phyloP scores from a whole-genome alignment of 2,329 filamentous ascomycete genomes.

The Cordyceps cicadae region DNA sequence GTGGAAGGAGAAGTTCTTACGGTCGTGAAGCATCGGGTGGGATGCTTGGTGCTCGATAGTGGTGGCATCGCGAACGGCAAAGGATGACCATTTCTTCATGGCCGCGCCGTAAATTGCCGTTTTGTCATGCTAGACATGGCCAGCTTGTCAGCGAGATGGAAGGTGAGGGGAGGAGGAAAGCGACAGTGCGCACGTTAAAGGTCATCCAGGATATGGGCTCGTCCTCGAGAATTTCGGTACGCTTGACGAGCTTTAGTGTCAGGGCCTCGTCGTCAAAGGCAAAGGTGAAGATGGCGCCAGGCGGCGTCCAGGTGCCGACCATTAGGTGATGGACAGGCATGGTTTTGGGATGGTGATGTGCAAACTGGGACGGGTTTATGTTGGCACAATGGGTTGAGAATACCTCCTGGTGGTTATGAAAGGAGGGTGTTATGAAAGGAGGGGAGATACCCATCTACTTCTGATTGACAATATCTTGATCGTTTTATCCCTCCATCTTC shows the following conservation, averaged over 20 bases:
- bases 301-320: conserved; percentile 86
- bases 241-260: conserved; percentile 66
- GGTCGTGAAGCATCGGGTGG: conserved; percentile 66
- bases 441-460: too few relatives aligned
- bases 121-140: conserved; percentile 54
- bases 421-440: too few relatives aligned
- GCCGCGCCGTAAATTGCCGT: conserved; percentile 83
- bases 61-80: conserved; percentile 64
- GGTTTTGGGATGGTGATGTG: not conserved
- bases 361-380: not conserved
- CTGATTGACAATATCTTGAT: too few relatives aligned
- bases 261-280: conserved; percentile 77
- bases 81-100: conserved; percentile 91
- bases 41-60: conserved; percentile 69
- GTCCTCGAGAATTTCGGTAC: conserved; percentile 70
- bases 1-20: conserved; percentile 32
- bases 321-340: conserved; percentile 83
- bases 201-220: conserved; percentile 94
- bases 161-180: not conserved
- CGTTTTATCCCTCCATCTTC: not conserved
- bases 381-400: not conserved
- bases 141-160: too few relatives aligned
- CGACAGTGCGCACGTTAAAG: conserved; percentile 58
- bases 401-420: too few relatives aligned
- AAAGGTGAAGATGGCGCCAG: conserved; percentile 83